Conservation (phyloP, 1,284 basidiomycete genomes). For the Cryptococcus sp. region DNA sequence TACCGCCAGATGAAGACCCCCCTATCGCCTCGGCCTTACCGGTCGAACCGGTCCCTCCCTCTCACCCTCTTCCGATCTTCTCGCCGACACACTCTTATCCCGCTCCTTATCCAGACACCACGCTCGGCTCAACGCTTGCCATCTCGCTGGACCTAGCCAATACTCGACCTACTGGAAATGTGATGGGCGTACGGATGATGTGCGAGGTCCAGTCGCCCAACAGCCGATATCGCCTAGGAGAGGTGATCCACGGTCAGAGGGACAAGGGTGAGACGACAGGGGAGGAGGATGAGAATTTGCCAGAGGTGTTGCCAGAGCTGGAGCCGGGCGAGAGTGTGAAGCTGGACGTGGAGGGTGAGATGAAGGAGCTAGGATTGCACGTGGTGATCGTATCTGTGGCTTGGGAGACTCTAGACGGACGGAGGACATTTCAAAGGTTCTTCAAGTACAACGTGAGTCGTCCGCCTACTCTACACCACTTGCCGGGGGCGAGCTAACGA, state of each 20-base stretch:
- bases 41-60: conserved; percentile 4
- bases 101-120: conserved; percentile 28
- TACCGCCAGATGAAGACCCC: background rate
- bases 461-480: background rate
- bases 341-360: conserved; percentile 30
- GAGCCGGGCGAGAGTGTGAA: conserved; percentile 20
- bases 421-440: conserved; percentile 75
- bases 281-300: background rate
- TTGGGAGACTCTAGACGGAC: conserved; percentile 53
- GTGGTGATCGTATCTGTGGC: conserved; percentile 39
- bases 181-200: conserved; percentile 41
- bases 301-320: conserved; percentile 14
- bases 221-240: conserved; percentile 34
- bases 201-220: conserved; percentile 36
- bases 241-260: conserved; percentile 28
- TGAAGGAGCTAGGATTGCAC: conserved; percentile 40
- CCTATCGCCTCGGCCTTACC: conserved; percentile 3
- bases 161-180: conserved; percentile 8
- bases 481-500: background rate
- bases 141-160: conserved; percentile 28
- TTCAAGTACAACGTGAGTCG: conserved; percentile 76
- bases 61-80: conserved; percentile 17
- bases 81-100: conserved; percentile 38
- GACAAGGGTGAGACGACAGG: conserved; percentile 1
- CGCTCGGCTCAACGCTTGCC: conserved; percentile 32